Evolutionary conservation across 2,329 filamentous ascomycete genomes (phyloP).

Genomic region (Verticillium albo-atrum): DNA sequence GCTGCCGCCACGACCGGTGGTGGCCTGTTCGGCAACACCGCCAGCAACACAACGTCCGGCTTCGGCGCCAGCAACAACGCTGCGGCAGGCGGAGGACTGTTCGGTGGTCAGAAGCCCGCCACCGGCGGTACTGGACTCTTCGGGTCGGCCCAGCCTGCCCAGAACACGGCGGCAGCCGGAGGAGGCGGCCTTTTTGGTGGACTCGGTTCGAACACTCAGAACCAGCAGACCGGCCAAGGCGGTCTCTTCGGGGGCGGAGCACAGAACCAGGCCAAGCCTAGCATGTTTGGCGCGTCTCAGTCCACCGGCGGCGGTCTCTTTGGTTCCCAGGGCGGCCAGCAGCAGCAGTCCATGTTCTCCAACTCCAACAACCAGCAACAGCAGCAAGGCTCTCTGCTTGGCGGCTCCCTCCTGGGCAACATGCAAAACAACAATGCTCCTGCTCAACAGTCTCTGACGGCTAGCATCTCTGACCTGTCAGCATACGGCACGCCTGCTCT

Average conservation of each 20-base stretch:
- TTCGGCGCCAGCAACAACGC: slow-evolving; percentile 39
- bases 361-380: slow-evolving; percentile 37
- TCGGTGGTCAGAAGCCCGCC: slow-evolving; percentile 32
- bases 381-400: slow-evolving; percentile 25
- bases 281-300: slow-evolving; percentile 48
- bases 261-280: slow-evolving; percentile 51
- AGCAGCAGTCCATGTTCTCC: slow-evolving; percentile 42
- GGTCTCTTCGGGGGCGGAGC: slow-evolving; percentile 46
- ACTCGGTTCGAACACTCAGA: slow-evolving; percentile 24
- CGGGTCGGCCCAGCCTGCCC: slow-evolving; percentile 31
- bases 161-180: slow-evolving; percentile 23
- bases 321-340: slow-evolving; percentile 41
- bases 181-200: slow-evolving; percentile 47
- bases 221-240: slow-evolving; percentile 32
- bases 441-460: slow-evolving; percentile 57
- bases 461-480: slow-evolving; percentile 76
- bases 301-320: slow-evolving; percentile 48
- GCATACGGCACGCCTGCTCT: slow-evolving; percentile 88
- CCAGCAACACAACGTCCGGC: slow-evolving; percentile 19
- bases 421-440: slow-evolving; percentile 49
- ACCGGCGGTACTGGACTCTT: slow-evolving; percentile 45
- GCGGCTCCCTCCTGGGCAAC: slow-evolving; percentile 56
- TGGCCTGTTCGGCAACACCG: slow-evolving; percentile 34
- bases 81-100: slow-evolving; percentile 30
- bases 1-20: slow-evolving; percentile 26